Evolutionary conservation across 805 yeast genomes (phyloP).

Genomic region (Saccharomycopsis selenospora): DNA sequence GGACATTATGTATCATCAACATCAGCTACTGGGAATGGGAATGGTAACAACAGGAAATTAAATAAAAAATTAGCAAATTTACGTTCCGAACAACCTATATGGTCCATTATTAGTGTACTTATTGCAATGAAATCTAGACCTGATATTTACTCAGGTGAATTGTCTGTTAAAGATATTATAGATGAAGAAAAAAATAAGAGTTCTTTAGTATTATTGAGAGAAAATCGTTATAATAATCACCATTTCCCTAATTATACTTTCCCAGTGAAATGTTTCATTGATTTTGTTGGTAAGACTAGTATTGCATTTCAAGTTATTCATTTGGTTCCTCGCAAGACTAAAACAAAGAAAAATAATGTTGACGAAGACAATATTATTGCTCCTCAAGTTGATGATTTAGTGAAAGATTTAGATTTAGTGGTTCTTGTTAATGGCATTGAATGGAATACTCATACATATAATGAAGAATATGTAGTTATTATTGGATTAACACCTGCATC

Average conservation of each 20-base stretch:
- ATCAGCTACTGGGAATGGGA: neutral
- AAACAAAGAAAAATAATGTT: conserved; percentile 25
- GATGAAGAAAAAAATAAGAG: conserved; percentile 13
- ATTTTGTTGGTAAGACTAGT: conserved; percentile 45
- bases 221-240: conserved; percentile 20
- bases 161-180: conserved; percentile 14
- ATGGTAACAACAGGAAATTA: conserved; percentile 21
- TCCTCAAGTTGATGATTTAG: neutral
- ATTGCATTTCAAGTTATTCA: conserved; percentile 45
- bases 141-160: conserved; percentile 38
- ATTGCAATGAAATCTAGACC: conserved; percentile 42
- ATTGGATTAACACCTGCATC: conserved; percentile 59
- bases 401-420: conserved; percentile 27
- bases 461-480: conserved; percentile 48
- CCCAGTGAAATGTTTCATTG: conserved; percentile 34
- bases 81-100: conserved; percentile 37
- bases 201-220: conserved; percentile 16
- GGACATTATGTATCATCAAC: conserved; percentile 1
- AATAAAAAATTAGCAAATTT: conserved; percentile 26
- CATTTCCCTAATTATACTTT: conserved; percentile 24
- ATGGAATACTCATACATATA: conserved; percentile 37
- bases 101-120: conserved; percentile 47
- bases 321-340: conserved; percentile 16
- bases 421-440: conserved; percentile 56
- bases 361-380: conserved; percentile 22